These are phyloP conservation scores for Annulohypoxylon nitens DNA, from an alignment of 495 filamentous ascomycete species.

Conservation along the genomic window DNA sequence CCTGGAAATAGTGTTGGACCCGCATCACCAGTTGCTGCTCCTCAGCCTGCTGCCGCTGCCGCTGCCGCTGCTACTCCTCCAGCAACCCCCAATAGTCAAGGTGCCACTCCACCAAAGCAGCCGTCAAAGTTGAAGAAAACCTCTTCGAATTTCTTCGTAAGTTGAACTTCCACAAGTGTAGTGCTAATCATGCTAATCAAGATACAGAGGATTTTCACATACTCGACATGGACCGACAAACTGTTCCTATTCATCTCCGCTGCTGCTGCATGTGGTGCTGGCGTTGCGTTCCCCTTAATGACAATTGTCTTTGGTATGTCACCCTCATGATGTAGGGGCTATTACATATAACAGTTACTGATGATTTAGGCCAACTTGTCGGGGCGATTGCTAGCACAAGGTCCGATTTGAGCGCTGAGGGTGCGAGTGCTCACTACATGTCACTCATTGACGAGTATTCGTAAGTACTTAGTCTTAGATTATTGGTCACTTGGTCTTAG, in stretches of 20 bases:
- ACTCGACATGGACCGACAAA: constrained; percentile 61
- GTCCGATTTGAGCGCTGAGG: constrained; percentile 27
- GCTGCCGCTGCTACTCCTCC: not conserved
- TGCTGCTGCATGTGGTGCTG: constrained; percentile 63
- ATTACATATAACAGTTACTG: constrained; percentile 25
- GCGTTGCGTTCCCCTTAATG: constrained; percentile 65
- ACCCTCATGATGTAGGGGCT: not conserved
- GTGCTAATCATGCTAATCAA: constrained; percentile 19
- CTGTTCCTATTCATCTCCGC: constrained; percentile 56
- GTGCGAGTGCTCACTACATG: constrained; percentile 37
- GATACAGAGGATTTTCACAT: constrained; percentile 62
- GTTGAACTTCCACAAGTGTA: not conserved
- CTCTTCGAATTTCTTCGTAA: constrained; percentile 55
- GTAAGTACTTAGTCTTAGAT: constrained; percentile 29
- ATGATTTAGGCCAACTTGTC: constrained; percentile 56
- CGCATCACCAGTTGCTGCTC: constrained; percentile 20
- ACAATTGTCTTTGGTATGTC: constrained; percentile 62
- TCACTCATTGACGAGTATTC: constrained; percentile 45
- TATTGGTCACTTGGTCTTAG: not conserved
- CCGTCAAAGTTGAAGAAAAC: constrained; percentile 45
- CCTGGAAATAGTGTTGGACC: constrained; percentile 32
- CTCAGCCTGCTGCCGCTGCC: constrained; percentile 12
- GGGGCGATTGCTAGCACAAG: constrained; percentile 48
- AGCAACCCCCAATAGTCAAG: not conserved
- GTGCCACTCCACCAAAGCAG: constrained; percentile 21